phyloP scores from a whole-genome alignment of 768 basidiomycete genomes.

The Paxillus rubicundulus region DNA sequence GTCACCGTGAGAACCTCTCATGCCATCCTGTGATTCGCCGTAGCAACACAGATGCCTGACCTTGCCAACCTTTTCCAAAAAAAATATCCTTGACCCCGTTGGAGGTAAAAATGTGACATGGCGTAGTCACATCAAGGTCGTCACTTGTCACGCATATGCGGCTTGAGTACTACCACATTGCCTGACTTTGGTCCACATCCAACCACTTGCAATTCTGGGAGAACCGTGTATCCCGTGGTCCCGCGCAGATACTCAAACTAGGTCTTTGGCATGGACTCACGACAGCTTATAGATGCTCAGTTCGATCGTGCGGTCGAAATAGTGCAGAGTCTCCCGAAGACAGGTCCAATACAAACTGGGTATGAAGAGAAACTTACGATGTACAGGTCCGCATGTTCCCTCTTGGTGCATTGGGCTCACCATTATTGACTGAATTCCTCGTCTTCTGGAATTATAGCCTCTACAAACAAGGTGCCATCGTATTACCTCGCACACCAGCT shows the following conservation, averaged over 20 bases:
- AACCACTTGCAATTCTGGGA: background rate
- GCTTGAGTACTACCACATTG: background rate
- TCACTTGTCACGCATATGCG: background rate
- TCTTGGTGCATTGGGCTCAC: background rate
- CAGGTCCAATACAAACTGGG: slow-evolving; percentile 90
- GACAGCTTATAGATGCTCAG: slow-evolving; percentile 71
- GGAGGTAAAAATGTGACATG: background rate
- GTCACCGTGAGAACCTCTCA: too few species aligned
- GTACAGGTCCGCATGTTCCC: slow-evolving; percentile 63
- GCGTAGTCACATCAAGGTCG: background rate
- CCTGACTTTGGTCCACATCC: background rate
- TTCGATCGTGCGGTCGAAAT: slow-evolving; percentile 95
- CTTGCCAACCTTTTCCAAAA: too few species aligned
- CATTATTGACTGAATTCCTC: slow-evolving; percentile 8
- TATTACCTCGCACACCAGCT: background rate
- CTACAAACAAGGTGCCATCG: slow-evolving; percentile 81
- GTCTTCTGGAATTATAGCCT: slow-evolving; percentile 47
- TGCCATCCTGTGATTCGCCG: too few species aligned
- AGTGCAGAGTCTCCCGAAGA: slow-evolving; percentile 88
- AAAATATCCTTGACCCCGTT: too few species aligned
- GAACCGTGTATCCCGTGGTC: background rate
- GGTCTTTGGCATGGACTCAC: slow-evolving; percentile 50
- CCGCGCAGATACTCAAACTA: background rate
- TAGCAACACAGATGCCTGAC: too few species aligned
- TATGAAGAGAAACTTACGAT: slow-evolving; percentile 94